A percentile compares a stretch with the other conserved stretches of the same genome.
These are phyloP conservation scores for Cenchrus fungigraminus DNA, from an alignment of 176 grass and related monocot genomes.

Conservation along the genomic window DNA sequence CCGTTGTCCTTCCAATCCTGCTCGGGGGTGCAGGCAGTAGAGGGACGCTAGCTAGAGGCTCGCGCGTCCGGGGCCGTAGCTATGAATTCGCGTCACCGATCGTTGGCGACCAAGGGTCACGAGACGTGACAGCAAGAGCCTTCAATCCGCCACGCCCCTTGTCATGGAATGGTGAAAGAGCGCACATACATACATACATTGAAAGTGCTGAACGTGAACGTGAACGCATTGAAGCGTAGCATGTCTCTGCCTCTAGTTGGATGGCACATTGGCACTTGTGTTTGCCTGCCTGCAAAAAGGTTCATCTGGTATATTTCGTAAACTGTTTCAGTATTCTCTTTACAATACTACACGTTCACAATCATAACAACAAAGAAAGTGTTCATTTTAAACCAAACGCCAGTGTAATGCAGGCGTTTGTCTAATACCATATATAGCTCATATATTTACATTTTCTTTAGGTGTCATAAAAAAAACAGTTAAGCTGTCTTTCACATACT, in stretches of 20 bases:
- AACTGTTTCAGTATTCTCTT: not conserved
- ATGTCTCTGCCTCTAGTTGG: not conserved
- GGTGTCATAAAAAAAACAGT: not conserved
- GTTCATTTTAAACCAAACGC: not conserved
- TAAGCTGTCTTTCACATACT: not conserved
- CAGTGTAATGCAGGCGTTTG: not conserved
- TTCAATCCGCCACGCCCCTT: slow-evolving; percentile 10
- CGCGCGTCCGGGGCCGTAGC: not conserved
- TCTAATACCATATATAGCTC: not conserved
- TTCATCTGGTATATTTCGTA: not conserved
- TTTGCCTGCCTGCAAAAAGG: not conserved
- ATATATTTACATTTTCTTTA: not conserved
- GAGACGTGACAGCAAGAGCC: not conserved
- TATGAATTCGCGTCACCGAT: not conserved
- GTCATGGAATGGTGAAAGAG: not conserved
- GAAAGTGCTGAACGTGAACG: too few relatives aligned
- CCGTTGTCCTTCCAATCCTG: not conserved
- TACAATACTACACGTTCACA: not conserved
- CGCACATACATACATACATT: not conserved
- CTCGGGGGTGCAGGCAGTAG: not conserved
- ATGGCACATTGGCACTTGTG: not conserved
- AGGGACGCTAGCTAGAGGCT: not conserved
- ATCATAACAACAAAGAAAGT: not conserved
- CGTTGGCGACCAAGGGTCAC: slow-evolving; percentile 9
- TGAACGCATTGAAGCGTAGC: not conserved